Evolutionary conservation across 2,329 filamentous ascomycete species (phyloP).

Genomic region (Pseudocercospora fijiensis): DNA sequence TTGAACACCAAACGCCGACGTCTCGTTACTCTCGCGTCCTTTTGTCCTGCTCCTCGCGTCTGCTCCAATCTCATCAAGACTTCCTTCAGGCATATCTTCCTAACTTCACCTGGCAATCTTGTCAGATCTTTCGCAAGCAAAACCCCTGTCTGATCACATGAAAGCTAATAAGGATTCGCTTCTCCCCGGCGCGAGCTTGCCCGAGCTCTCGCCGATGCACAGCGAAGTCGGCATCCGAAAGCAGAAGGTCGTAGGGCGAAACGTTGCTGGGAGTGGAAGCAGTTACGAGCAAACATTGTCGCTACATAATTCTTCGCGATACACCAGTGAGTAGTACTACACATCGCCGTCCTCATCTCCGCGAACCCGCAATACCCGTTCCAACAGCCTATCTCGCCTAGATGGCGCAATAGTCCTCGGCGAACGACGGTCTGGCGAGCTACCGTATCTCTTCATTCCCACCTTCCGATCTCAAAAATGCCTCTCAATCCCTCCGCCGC

Average conservation of each 20-base stretch:
- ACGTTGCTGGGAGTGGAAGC: not conserved
- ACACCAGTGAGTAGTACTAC: not conserved
- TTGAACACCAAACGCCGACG: not conserved
- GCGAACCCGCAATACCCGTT: slow-evolving; percentile 12
- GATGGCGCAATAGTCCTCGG: not conserved
- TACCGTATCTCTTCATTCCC: not conserved
- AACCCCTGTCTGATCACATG: not conserved
- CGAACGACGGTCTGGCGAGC: not conserved
- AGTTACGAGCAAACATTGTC: not conserved
- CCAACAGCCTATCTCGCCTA: slow-evolving; percentile 15
- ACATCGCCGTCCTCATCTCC: not conserved
- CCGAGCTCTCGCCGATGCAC: not conserved
- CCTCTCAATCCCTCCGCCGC: slow-evolving; percentile 52
- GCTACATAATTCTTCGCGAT: not conserved
- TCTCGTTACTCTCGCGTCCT: not conserved
- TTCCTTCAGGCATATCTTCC: not conserved
- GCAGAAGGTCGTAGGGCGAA: slow-evolving; percentile 1
- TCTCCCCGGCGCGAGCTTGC: not conserved
- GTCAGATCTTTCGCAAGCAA: not conserved
- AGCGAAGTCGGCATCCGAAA: not conserved
- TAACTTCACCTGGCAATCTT: too few relatives aligned
- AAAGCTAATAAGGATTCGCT: not conserved
- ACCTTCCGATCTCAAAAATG: slow-evolving; percentile 38
- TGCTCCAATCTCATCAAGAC: not conserved
- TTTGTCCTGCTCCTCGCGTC: not conserved